Evolutionary conservation across 148 eudicot species (phyloP).

Genomic region (Persicaria tinctoria): DNA sequence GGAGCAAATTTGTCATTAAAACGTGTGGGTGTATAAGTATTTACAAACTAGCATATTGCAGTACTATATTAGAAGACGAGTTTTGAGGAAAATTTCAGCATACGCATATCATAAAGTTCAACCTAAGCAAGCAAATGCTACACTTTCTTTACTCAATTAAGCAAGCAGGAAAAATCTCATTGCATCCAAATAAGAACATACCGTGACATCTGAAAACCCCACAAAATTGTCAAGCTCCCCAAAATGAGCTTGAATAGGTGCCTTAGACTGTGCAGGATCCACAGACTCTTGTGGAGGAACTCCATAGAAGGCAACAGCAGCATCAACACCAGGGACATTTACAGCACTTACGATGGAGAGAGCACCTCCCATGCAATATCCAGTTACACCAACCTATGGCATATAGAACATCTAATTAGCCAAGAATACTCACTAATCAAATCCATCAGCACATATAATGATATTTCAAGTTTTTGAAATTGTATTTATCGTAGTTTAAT

Average conservation of each 20-base stretch:
- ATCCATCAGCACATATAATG: background rate
- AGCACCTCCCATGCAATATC: slow-evolving; percentile 98
- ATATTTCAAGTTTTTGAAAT: background rate
- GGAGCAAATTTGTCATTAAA: too few relatives aligned
- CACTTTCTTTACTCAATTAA: background rate
- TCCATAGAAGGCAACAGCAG: slow-evolving; percentile 83
- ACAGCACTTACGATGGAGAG: slow-evolving; percentile 82
- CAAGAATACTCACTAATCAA: background rate
- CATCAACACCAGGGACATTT: slow-evolving; percentile 70
- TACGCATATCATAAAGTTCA: background rate
- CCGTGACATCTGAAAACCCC: slow-evolving; percentile 90
- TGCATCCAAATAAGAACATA: slow-evolving; percentile 18
- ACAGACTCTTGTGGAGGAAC: slow-evolving; percentile 74
- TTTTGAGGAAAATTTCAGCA: background rate
- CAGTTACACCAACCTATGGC: slow-evolving; percentile 79
- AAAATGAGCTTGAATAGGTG: slow-evolving; percentile 82
- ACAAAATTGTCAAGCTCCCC: slow-evolving; percentile 67
- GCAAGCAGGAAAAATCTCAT: background rate
- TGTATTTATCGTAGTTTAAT: background rate
- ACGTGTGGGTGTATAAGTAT: too few relatives aligned
- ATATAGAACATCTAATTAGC: background rate
- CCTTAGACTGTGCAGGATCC: slow-evolving; percentile 67
- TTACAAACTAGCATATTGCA: too few relatives aligned
- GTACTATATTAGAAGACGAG: background rate
- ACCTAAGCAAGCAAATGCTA: background rate